Evolutionary conservation across 2,329 filamentous ascomycete species (phyloP).

Genomic region (Thielaviopsis cerberus): DNA sequence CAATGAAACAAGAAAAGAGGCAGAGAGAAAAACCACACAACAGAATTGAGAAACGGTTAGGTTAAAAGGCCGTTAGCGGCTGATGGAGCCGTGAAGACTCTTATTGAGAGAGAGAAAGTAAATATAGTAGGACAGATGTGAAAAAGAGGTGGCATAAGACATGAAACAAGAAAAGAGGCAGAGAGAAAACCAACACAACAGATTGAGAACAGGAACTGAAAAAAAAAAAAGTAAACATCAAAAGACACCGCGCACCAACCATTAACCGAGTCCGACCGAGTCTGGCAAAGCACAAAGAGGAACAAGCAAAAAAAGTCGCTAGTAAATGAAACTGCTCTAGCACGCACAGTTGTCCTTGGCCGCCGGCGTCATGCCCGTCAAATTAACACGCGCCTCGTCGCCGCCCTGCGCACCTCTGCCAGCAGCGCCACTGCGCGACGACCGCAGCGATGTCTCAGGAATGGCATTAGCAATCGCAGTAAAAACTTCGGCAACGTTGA

Average conservation of each 20-base stretch:
- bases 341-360: conserved; percentile 86
- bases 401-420: conserved; percentile 37
- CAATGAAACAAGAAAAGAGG: conserved; percentile 22
- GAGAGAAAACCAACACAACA: neutral
- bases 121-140: neutral
- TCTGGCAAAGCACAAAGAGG: neutral
- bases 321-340: conserved; percentile 22
- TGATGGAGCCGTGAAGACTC: neutral
- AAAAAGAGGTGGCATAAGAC: neutral
- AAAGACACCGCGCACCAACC: neutral
- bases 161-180: conserved; percentile 1
- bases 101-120: neutral
- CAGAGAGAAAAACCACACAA: conserved; percentile 15
- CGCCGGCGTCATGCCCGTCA: conserved; percentile 53
- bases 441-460: conserved; percentile 90
- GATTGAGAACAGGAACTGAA: neutral
- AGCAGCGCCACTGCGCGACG: conserved; percentile 50
- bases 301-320: neutral
- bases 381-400: conserved; percentile 63
- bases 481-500: conserved; percentile 89
- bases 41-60: no score
- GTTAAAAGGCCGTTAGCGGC: neutral
- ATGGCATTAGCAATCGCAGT: conserved; percentile 97
- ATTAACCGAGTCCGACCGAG: neutral
- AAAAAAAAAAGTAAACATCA: neutral